Evolutionary conservation across 768 basidiomycete species (phyloP), one percentile per base, ranked within the genome.

Genomic region (Leccinum olivaceopallidum): DNA sequence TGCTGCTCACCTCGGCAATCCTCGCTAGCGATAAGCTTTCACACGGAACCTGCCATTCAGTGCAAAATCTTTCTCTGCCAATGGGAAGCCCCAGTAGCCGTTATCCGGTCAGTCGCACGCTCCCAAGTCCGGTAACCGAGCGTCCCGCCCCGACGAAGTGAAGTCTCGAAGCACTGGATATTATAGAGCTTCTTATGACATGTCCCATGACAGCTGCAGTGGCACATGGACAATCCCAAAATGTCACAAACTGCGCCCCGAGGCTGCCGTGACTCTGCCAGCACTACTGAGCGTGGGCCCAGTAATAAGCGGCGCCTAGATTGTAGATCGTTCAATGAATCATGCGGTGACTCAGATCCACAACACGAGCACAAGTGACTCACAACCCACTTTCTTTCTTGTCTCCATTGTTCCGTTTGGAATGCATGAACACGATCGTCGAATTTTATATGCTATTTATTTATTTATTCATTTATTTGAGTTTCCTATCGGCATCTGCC

Each of bases 111-210:
- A 30, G 60, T 62, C 57, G 59, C 60, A 20, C 20, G 12, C 49
- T 68, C 60, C 70, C 68, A 53, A 60, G 32, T 63, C 53, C 37
- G 69, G 68, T 61, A 65, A 53, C 51, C 55, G 57, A 20, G 57
- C 44, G 26, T 60, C 56, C 57, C 58, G 65, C 58, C 61, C 39
- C 55, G 26, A 54, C n/a, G 26, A 63, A 58, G 36, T 53, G 42
- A 49, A 61, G 53, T 58, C 63, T 71, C 69, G 60, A 58, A 67
- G 60, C 51, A 54, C 52, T 32, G 12, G 42, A 44, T 18, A 42
- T 42, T n/a, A 44, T 20, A 16, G 5, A 49, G 9, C 53, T 58
- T 65, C 61, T 60, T 60, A 58, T 63, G 42, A 22, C 52, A 62
- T 56, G 18, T 18, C 56, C 48, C 56, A 36, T 65, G 58, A 56